A percentile compares a stretch with the other conserved stretches of the same genome.
These are phyloP conservation scores for Dactylorhiza incarnata DNA, from an alignment of 106 monocot genomes.

Conservation along the genomic window DNA sequence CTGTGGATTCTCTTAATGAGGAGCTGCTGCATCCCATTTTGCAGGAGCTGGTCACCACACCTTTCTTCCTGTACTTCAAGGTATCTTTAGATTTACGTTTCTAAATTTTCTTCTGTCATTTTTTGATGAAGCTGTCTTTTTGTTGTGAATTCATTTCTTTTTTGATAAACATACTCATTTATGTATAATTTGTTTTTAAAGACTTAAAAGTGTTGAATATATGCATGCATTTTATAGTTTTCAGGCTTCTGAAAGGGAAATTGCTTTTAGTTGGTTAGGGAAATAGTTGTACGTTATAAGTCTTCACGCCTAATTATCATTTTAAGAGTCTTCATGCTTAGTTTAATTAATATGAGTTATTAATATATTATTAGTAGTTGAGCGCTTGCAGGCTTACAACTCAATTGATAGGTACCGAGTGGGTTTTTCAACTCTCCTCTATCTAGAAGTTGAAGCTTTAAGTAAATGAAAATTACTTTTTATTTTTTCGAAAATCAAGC, in stretches of 20 bases:
- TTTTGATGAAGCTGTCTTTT: background rate
- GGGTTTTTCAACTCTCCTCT: too few species aligned
- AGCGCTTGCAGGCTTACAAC: too few species aligned
- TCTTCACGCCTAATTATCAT: too few species aligned
- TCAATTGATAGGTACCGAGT: too few species aligned
- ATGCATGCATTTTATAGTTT: background rate
- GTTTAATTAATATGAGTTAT: too few species aligned
- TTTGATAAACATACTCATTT: background rate
- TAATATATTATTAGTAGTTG: too few species aligned
- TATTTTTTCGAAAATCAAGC: too few species aligned
- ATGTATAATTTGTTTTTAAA: background rate
- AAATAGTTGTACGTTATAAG: too few species aligned
- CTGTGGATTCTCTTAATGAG: slow-evolving; percentile 74
- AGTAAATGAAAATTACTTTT: too few species aligned
- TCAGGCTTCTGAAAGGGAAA: background rate
- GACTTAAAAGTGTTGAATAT: background rate
- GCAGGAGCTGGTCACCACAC: slow-evolving; percentile 72
- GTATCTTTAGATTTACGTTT: slow-evolving; percentile 21
- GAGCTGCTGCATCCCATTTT: slow-evolving; percentile 75
- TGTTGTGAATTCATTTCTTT: background rate
- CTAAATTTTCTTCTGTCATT: background rate
- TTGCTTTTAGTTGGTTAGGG: too few species aligned
- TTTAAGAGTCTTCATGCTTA: too few species aligned
- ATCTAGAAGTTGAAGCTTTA: too few species aligned
- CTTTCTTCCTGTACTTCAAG: slow-evolving; percentile 90